Evolutionary conservation across 2,329 filamentous ascomycete species (phyloP).

Genomic region (Coniochaeta sp.): DNA sequence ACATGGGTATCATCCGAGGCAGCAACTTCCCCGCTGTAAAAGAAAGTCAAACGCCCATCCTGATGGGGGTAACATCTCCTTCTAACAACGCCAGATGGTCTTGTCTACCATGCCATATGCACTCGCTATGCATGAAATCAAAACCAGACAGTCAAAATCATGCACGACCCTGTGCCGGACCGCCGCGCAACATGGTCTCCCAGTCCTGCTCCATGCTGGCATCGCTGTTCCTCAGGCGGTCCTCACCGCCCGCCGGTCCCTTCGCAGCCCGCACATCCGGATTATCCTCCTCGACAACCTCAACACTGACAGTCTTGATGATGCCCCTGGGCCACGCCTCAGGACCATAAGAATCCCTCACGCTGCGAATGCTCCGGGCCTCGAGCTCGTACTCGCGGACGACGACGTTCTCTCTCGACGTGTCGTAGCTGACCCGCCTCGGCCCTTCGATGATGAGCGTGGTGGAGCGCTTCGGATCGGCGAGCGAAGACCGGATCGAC

Average conservation of each 20-base stretch:
- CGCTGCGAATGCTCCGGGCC: constrained; percentile 1
- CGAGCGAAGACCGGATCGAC: constrained; percentile 14
- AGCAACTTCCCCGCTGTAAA: not conserved
- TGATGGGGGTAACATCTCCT: not conserved
- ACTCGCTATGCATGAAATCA: not conserved
- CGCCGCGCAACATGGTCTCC: constrained; percentile 17
- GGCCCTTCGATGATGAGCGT: constrained; percentile 18
- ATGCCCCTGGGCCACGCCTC: constrained; percentile 25
- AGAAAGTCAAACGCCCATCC: not conserved
- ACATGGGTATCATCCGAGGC: not conserved
- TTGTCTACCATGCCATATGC: not conserved
- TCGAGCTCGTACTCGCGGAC: constrained; percentile 6
- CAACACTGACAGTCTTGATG: constrained; percentile 29
- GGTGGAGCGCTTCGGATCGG: constrained; percentile 15
- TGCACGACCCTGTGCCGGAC: constrained; percentile 6
- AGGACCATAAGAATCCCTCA: constrained; percentile 8
- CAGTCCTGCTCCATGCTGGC: constrained; percentile 17
- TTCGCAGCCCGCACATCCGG: constrained; percentile 12
- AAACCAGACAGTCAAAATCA: not conserved
- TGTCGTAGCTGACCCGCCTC: constrained; percentile 12
- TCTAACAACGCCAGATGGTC: not conserved
- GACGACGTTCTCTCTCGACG: not conserved
- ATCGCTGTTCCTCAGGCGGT: constrained; percentile 1
- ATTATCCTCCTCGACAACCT: constrained; percentile 25
- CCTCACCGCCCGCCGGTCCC: constrained; percentile 1